Conservation (phyloP, 2,329 filamentous ascomycete genomes). For the Pochonia chlamydosporia region DNA sequence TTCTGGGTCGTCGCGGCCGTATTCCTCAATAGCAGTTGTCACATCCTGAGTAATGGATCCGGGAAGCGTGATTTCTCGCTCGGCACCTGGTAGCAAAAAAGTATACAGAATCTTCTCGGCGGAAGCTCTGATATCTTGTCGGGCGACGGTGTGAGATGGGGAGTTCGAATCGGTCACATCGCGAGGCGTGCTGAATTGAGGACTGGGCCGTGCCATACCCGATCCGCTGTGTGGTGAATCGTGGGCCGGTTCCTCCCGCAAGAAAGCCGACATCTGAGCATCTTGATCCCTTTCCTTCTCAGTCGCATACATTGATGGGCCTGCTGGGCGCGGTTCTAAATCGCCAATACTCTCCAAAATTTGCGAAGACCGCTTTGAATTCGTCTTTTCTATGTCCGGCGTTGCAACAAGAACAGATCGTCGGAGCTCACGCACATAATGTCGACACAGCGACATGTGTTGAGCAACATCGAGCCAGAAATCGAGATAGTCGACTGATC, state of each 20-base stretch:
- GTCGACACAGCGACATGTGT: slow-evolving; percentile 94
- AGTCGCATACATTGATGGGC: slow-evolving; percentile 56
- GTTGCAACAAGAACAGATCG: slow-evolving; percentile 90
- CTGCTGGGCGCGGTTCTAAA: slow-evolving; percentile 51
- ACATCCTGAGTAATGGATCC: slow-evolving; percentile 82
- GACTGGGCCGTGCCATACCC: slow-evolving; percentile 39
- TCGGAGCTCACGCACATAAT: slow-evolving; percentile 93
- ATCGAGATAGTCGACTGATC: slow-evolving; percentile 95
- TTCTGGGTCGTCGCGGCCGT: slow-evolving; percentile 90
- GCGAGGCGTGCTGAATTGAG: slow-evolving; percentile 54
- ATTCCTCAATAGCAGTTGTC: slow-evolving; percentile 81
- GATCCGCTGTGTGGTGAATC: slow-evolving; percentile 50
- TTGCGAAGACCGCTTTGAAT: slow-evolving; percentile 79
- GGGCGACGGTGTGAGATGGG: slow-evolving; percentile 74
- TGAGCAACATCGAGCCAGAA: slow-evolving; percentile 99
- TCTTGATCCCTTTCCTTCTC: slow-evolving; percentile 75
- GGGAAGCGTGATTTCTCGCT: slow-evolving; percentile 91
- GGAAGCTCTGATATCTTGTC: slow-evolving; percentile 84
- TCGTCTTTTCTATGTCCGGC: slow-evolving; percentile 76
- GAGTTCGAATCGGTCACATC: slow-evolving; percentile 73
- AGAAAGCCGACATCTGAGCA: slow-evolving; percentile 84
- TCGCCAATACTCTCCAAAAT: slow-evolving; percentile 71
- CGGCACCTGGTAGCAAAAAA: slow-evolving; percentile 87
- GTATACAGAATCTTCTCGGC: slow-evolving; percentile 99
- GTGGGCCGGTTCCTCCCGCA: slow-evolving; percentile 61